Percentiles rank a stretch among this genome's conserved stretches.
Conservation (phyloP, 2,329 filamentous ascomycete species). For the Penicillium griseofulvum region DNA sequence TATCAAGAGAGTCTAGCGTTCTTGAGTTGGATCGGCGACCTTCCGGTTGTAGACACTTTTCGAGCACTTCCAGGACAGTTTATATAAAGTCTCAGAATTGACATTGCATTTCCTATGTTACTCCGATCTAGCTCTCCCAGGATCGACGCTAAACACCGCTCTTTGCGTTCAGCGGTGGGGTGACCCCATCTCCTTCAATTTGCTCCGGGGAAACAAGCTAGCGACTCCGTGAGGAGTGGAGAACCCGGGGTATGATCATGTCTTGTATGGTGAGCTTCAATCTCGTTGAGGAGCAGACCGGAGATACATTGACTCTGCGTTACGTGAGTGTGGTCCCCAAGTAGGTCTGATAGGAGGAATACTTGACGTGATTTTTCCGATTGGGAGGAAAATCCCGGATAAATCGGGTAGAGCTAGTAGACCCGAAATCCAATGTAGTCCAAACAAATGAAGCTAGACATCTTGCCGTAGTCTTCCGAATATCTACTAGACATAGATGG, state of each 20-base stretch:
- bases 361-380: conserved; percentile 13
- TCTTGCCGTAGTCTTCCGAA: background rate
- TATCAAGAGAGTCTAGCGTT: background rate
- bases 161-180: conserved; percentile 2
- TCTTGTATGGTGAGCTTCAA: background rate
- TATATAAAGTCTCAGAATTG: background rate
- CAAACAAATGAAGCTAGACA: background rate
- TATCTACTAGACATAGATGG: background rate
- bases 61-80: background rate
- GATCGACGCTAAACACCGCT: conserved; percentile 5
- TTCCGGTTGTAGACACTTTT: background rate
- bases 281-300: background rate
- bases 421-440: background rate
- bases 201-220: conserved; percentile 19
- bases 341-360: conserved; percentile 21
- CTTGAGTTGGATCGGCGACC: background rate
- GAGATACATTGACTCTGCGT: conserved; percentile 9
- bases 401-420: background rate
- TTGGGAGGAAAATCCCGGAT: conserved; percentile 24
- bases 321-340: background rate
- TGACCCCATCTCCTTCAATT: background rate
- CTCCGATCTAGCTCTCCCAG: background rate
- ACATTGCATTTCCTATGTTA: background rate
- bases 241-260: conserved; percentile 1
- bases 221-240: conserved; percentile 11